Evolutionary conservation across 352 stramenopile species (phyloP).

Genomic region (Phytophthora pini): DNA sequence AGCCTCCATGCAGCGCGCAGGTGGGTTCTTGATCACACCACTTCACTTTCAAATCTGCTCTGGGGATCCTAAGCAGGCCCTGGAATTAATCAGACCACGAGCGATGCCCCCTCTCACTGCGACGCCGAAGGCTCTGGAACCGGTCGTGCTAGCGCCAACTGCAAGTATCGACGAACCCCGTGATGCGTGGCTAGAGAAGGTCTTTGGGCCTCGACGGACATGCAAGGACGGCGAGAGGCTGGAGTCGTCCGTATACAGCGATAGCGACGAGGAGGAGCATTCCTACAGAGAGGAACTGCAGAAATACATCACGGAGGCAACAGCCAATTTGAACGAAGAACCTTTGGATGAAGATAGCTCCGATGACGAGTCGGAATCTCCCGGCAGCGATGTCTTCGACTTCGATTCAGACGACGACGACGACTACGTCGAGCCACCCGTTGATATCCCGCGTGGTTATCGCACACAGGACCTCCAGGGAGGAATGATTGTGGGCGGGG

Average conservation of each 20-base stretch:
- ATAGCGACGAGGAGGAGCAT: neutral
- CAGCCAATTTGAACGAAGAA: constrained; percentile 21
- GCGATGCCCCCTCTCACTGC: constrained; percentile 22
- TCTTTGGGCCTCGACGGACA: constrained; percentile 10
- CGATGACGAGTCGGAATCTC: constrained; percentile 1
- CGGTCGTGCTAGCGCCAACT: constrained; percentile 6
- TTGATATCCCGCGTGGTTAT: constrained; percentile 33
- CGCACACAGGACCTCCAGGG: constrained; percentile 35
- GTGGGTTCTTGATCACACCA: constrained; percentile 9
- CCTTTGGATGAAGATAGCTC: constrained; percentile 20
- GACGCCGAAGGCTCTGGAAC: constrained; percentile 16
- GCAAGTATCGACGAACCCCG: neutral
- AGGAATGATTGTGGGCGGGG: constrained; percentile 28
- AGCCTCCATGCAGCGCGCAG: constrained; percentile 13
- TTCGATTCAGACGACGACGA: neutral
- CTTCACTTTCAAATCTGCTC: constrained; percentile 30
- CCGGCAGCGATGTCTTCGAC: constrained; percentile 9
- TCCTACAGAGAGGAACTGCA: constrained; percentile 22
- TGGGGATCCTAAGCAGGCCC: constrained; percentile 1
- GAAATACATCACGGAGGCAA: constrained; percentile 24
- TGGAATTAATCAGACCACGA: neutral
- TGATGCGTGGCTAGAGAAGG: constrained; percentile 27
- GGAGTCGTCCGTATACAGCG: neutral
- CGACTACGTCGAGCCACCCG: constrained; percentile 30
- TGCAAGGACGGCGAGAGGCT: neutral